Evolutionary conservation across 108 stramenopile genomes (phyloP).

Genomic region (Chaetoceros tenuissimus): DNA sequence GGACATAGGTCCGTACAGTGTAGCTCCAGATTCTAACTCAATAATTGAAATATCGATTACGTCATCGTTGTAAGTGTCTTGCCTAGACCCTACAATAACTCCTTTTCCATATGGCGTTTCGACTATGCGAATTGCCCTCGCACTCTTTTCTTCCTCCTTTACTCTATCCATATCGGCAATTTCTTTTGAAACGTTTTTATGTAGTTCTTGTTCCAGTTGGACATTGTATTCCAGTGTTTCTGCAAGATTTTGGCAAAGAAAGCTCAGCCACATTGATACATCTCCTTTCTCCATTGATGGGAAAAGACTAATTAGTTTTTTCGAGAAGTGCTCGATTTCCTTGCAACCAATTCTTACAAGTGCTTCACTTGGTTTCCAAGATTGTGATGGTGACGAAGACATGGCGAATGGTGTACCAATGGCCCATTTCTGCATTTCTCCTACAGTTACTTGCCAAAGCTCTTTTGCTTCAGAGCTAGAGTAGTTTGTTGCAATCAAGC

Average conservation of each 20-base stretch:
- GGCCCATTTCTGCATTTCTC: slow-evolving; percentile 45
- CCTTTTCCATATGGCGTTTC: background rate
- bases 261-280: slow-evolving; percentile 34
- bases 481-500: slow-evolving; percentile 29
- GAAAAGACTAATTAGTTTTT: slow-evolving; percentile 19
- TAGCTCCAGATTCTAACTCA: slow-evolving; percentile 2
- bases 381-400: slow-evolving; percentile 5
- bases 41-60: background rate
- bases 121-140: background rate
- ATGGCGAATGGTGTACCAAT: slow-evolving; percentile 24
- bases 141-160: background rate
- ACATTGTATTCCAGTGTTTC: slow-evolving; percentile 30
- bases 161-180: slow-evolving; percentile 10
- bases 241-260: slow-evolving; percentile 28
- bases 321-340: slow-evolving; percentile 49
- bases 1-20: background rate
- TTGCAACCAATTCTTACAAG: slow-evolving; percentile 57
- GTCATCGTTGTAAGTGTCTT: background rate
- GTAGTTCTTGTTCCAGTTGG: slow-evolving; percentile 24
- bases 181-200: slow-evolving; percentile 29
- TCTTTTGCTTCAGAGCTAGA: slow-evolving; percentile 39
- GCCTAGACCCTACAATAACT: background rate
- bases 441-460: slow-evolving; percentile 47
- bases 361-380: slow-evolving; percentile 81
- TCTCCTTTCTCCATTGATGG: slow-evolving; percentile 16